These are phyloP conservation scores for Pythium folliculosum DNA, from an alignment of 352 stramenopile species.

Conservation along the genomic window DNA sequence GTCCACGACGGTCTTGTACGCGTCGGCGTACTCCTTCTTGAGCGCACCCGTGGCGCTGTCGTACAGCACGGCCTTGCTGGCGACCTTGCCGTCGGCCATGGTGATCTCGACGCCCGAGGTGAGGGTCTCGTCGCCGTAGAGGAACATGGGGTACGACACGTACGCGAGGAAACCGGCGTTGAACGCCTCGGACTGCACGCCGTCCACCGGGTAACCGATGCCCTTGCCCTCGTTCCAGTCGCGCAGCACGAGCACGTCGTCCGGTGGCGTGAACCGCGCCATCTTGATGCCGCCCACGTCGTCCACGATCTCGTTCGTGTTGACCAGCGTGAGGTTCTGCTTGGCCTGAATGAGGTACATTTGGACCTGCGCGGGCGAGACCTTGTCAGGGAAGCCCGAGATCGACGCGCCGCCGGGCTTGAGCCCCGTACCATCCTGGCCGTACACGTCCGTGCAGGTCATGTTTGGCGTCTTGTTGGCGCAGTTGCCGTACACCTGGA, in stretches of 20 bases:
- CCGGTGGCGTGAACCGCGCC: slow-evolving; percentile 47
- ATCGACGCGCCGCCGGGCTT: slow-evolving; percentile 47
- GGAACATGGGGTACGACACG: slow-evolving; percentile 68
- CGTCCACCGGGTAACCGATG: slow-evolving; percentile 58
- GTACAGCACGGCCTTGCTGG: slow-evolving; percentile 50
- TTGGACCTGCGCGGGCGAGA: slow-evolving; percentile 30
- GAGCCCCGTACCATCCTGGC: slow-evolving; percentile 44
- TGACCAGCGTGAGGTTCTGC: slow-evolving; percentile 53
- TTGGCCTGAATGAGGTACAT: slow-evolving; percentile 53
- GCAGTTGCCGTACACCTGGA: slow-evolving; percentile 62
- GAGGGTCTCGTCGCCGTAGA: slow-evolving; percentile 59
- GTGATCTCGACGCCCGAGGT: slow-evolving; percentile 56
- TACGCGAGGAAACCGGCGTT: slow-evolving; percentile 68
- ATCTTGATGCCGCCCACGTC: slow-evolving; percentile 47
- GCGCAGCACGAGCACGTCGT: slow-evolving; percentile 40
- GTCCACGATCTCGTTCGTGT: slow-evolving; percentile 40
- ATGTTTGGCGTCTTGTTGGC: slow-evolving; percentile 45
- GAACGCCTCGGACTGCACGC: slow-evolving; percentile 68
- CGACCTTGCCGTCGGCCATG: slow-evolving; percentile 43
- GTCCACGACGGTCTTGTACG: slow-evolving; percentile 66
- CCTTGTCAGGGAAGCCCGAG: slow-evolving; percentile 49
- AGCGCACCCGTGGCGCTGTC: slow-evolving; percentile 40
- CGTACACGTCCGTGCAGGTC: slow-evolving; percentile 55
- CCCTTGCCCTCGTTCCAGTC: slow-evolving; percentile 38
- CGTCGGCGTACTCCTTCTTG: slow-evolving; percentile 42